These are phyloP conservation scores for Rubroshorea leprosula DNA, from an alignment of 345 rosid species.

Conservation along the genomic window DNA sequence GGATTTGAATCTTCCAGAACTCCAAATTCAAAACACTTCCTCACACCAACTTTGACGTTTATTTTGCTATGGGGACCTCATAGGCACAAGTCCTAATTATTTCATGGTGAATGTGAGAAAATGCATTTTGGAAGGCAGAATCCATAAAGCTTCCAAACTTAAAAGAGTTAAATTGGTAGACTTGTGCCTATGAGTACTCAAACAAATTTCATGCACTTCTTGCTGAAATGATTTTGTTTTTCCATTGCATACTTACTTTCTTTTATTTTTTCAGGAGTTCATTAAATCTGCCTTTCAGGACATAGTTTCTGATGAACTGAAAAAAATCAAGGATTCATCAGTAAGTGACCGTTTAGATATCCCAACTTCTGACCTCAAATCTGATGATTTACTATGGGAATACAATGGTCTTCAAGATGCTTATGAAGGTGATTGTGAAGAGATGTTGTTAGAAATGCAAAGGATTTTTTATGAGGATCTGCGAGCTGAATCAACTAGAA, in stretches of 20 bases:
- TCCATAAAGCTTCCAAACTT: too few species aligned
- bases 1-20: too few species aligned
- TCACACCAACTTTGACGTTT: too few species aligned
- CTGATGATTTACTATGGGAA: slow-evolving; percentile 71
- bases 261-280: slow-evolving; percentile 39
- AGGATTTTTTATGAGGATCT: slow-evolving; percentile 79
- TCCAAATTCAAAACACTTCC: too few species aligned
- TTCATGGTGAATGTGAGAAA: too few species aligned
- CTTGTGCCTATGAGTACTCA: not conserved
- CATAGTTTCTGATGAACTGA: slow-evolving; percentile 68
- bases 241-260: not conserved
- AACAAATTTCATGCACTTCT: not conserved
- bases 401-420: slow-evolving; percentile 63
- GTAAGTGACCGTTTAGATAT: slow-evolving; percentile 16
- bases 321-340: slow-evolving; percentile 47
- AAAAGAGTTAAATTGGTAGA: not conserved
- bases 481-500: slow-evolving; percentile 21
- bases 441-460: slow-evolving; percentile 82
- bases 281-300: slow-evolving; percentile 55
- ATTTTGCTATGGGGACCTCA: too few species aligned
- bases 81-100: too few species aligned
- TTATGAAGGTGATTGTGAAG: slow-evolving; percentile 74
- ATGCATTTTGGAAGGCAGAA: too few species aligned
- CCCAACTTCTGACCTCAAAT: slow-evolving; percentile 12
- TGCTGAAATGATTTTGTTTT: slow-evolving; percentile 1